Evolutionary conservation across 257 asterid species (phyloP).

Genomic region (Nicotiana noctiflora): DNA sequence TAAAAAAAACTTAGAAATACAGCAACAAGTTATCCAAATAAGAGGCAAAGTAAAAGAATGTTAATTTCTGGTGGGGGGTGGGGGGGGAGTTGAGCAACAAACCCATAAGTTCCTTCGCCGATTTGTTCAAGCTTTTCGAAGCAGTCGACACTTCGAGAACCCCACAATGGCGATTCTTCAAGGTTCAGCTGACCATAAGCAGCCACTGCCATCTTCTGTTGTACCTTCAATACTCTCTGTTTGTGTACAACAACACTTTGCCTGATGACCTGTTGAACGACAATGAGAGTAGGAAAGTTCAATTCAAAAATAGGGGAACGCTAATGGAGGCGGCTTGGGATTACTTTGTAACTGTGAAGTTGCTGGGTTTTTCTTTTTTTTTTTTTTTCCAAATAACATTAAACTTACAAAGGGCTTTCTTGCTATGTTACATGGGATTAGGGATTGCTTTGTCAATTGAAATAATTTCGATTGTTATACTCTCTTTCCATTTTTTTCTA

Average conservation of each 20-base stretch:
- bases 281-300: neutral
- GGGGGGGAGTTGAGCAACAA: neutral
- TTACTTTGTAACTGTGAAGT: neutral
- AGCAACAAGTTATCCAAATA: neutral
- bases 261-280: neutral
- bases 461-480: neutral
- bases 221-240: neutral
- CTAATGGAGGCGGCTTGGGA: neutral
- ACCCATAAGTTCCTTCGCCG: constrained; percentile 99
- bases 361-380: neutral
- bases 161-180: constrained; percentile 89
- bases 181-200: constrained; percentile 51
- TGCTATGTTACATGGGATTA: neutral
- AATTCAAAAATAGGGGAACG: neutral
- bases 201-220: constrained; percentile 40
- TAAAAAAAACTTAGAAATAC: neutral
- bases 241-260: neutral
- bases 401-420: neutral
- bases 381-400: neutral
- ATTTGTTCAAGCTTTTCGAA: constrained; percentile 92
- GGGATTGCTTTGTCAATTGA: neutral
- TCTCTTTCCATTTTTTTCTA: too few species aligned
- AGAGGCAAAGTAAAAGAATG: neutral
- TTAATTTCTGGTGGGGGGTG: neutral
- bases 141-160: constrained; percentile 91